A percentile compares a stretch with the other conserved stretches of the same genome.
Conservation (phyloP, 2,329 filamentous ascomycete species). For the Bipolaris cookei region DNA sequence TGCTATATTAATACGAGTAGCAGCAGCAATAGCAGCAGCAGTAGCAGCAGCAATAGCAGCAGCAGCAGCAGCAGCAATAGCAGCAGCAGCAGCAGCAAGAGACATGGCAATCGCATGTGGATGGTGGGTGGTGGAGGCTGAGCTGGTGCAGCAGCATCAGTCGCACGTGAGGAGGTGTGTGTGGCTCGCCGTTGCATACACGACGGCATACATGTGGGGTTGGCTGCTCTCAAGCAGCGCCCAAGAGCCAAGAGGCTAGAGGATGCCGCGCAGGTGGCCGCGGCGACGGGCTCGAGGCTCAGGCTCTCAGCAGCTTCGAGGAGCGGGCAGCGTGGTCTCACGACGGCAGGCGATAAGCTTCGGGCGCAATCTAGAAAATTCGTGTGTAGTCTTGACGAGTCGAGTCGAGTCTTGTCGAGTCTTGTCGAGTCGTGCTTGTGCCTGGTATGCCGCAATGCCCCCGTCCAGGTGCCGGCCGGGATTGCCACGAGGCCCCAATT, state of each 20-base stretch:
- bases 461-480: conserved; percentile 11
- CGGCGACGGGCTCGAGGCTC: too few relatives aligned
- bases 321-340: conserved; percentile 1
- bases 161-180: not conserved
- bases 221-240: not conserved
- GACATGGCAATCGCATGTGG: not conserved
- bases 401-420: conserved; percentile 8
- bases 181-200: not conserved
- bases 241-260: not conserved
- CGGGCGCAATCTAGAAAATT: conserved; percentile 19
- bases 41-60: not conserved
- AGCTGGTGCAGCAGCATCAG: not conserved
- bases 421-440: conserved; percentile 7
- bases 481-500: conserved; percentile 22
- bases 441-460: conserved; percentile 14
- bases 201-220: not conserved
- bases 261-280: not conserved
- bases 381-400: not conserved
- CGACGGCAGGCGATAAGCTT: conserved; percentile 12
- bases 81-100: not conserved
- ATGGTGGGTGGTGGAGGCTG: not conserved
- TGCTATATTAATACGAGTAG: not conserved
- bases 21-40: not conserved
- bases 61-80: not conserved
- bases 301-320: not conserved